Base-by-base conservation (phyloP, 352 stramenopile species). In the Pythium folliculosum region DNA sequence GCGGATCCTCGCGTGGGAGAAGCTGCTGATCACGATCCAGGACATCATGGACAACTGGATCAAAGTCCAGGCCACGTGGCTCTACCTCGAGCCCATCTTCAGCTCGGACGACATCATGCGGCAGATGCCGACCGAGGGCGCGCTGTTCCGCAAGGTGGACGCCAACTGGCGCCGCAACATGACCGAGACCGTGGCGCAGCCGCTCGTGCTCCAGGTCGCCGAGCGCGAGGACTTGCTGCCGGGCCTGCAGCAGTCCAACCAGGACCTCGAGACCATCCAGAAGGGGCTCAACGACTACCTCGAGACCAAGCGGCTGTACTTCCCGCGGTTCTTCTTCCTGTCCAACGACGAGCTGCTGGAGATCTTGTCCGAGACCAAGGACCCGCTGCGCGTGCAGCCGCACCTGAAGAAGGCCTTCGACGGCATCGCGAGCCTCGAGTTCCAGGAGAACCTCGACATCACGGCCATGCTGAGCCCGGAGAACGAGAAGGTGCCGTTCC, bases 381-480 rank as follows among this genome's bases (percentile, higher is more conserved):
- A 98, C 61, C 95, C 95, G 3, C 65, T 97, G 35, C 82, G 91
- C n/a, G 94, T 98, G n/a, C 92, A 98, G 69, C 94, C 94, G 6
- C 91, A 97, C 68, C 71, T 98, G 16, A 98, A 98, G 72, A 98
- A 98, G 47, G 88, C 86, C 17, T 98, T 98, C 57, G 94, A 98
- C 63, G 95, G 95, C 21, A 98, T 98, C 67, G 75, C 81, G 13
- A 82, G 88, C 52, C 82, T 98, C 19, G 92, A 98, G 56, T 98
- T 98, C 65, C 83, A 97, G 54, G 66, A 87, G 8, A 97, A 96
- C 61, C 69, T 97, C 45, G 90, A 98, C 60, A 98, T 98, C 63
- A 95, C 91, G 0, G 91, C 93, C 12, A 96, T 97, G 88, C 67
- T 92, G 59, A 90, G 92, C 67, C 82, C 84, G 0, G 83, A 92